These are phyloP conservation scores for Croton laevigatus DNA, from an alignment of 441 rosid genomes.

Conservation along the genomic window DNA sequence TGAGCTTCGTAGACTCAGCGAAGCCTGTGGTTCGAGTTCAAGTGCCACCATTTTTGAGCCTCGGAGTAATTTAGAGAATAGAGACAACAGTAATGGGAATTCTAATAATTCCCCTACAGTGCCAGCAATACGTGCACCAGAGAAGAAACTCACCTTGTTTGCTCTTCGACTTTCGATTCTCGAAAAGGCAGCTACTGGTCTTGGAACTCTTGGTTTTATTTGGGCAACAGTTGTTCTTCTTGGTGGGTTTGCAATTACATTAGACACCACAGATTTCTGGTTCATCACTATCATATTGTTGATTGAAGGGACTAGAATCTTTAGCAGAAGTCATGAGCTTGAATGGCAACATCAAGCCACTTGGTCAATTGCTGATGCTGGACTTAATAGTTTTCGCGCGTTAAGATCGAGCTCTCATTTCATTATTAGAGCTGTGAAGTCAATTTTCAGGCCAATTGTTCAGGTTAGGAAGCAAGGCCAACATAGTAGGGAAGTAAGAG, in stretches of 20 bases:
- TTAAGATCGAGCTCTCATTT: constrained; percentile 45
- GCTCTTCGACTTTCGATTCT: constrained; percentile 81
- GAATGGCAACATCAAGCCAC: constrained; percentile 97
- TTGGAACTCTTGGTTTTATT: constrained; percentile 87
- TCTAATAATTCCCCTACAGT: constrained; percentile 30
- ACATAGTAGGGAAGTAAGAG: constrained; percentile 24
- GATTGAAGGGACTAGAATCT: constrained; percentile 82
- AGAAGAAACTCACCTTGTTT: constrained; percentile 77
- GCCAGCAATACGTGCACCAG: constrained; percentile 50
- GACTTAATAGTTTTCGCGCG: constrained; percentile 69
- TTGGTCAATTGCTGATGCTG: constrained; percentile 77
- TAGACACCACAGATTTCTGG: constrained; percentile 89
- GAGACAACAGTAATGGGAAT: constrained; percentile 45
- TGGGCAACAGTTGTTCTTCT: constrained; percentile 98
- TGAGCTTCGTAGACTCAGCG: constrained; percentile 48
- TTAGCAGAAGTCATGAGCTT: constrained; percentile 90
- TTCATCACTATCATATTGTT: constrained; percentile 71
- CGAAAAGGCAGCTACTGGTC: constrained; percentile 82
- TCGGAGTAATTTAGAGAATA: constrained; percentile 39
- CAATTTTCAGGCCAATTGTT: constrained; percentile 28
- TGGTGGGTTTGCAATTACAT: constrained; percentile 85
- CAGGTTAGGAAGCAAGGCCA: constrained; percentile 25
- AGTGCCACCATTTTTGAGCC: constrained; percentile 55
- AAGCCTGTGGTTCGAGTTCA: constrained; percentile 49
- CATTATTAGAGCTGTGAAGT: constrained; percentile 30